These are phyloP conservation scores for Monotropa hypopitys DNA, from an alignment of 179 eudicot genomes.

Conservation along the genomic window DNA sequence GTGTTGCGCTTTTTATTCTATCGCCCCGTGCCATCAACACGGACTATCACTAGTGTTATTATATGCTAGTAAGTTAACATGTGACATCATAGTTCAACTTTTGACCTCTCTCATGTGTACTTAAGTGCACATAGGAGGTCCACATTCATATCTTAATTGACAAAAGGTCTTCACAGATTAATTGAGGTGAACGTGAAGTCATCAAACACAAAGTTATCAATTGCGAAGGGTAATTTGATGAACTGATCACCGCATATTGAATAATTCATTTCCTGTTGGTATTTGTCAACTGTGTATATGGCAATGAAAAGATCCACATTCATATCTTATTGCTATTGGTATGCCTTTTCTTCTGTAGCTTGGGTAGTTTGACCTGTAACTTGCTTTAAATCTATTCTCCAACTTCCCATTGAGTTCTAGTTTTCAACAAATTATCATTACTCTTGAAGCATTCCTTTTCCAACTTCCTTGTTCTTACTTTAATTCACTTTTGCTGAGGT, in stretches of 20 bases:
- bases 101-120: too few species aligned
- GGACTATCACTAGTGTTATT: too few species aligned
- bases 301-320: background rate
- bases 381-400: background rate
- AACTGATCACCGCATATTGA: background rate
- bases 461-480: conserved; percentile 3
- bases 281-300: background rate
- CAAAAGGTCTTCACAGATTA: too few species aligned
- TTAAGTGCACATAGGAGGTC: too few species aligned
- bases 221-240: background rate
- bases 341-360: background rate
- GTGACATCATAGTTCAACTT: too few species aligned
- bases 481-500: conserved; percentile 13
- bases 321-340: background rate
- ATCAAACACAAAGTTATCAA: too few species aligned
- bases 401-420: background rate
- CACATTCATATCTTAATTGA: too few species aligned
- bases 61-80: too few species aligned
- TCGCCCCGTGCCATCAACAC: too few species aligned
- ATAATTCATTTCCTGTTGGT: background rate
- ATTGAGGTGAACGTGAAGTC: too few species aligned
- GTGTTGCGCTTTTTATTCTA: too few species aligned
- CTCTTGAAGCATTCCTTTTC: background rate
- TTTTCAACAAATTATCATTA: background rate
- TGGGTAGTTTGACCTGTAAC: background rate